These are phyloP conservation scores for Vigna mungo DNA, from an alignment of 306 rosid species.

Conservation along the genomic window DNA sequence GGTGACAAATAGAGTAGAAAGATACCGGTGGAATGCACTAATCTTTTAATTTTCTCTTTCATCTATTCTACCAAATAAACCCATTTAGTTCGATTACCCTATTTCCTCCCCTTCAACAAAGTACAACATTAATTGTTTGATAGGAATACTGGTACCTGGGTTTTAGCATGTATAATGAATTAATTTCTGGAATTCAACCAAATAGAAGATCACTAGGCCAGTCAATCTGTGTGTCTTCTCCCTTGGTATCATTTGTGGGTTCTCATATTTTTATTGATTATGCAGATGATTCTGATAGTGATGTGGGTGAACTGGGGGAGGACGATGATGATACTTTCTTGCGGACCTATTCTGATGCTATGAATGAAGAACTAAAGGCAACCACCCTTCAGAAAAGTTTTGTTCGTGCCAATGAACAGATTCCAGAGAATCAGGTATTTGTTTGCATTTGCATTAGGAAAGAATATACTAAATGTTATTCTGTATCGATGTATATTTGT, in stretches of 20 bases:
- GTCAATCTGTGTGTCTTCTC: slow-evolving; percentile 17
- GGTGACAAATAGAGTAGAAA: no score
- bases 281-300: slow-evolving; percentile 77
- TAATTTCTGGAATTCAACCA: slow-evolving; percentile 27
- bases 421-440: slow-evolving; percentile 70
- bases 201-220: slow-evolving; percentile 2
- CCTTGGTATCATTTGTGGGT: slow-evolving; percentile 14
- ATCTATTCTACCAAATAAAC: no score
- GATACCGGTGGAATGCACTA: no score
- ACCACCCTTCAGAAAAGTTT: slow-evolving; percentile 84
- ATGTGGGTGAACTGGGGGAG: slow-evolving; percentile 54
- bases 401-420: slow-evolving; percentile 77
- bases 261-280: slow-evolving; percentile 34
- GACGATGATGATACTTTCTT: slow-evolving; percentile 57
- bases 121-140: slow-evolving; percentile 3
- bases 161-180: slow-evolving; percentile 27
- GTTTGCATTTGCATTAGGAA: slow-evolving; percentile 37
- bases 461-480: slow-evolving; percentile 22
- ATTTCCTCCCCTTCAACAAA: no score
- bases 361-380: slow-evolving; percentile 73
- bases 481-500: not conserved
- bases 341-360: slow-evolving; percentile 77
- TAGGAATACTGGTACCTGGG: not conserved
- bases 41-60: no score
- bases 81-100: not conserved